Evolutionary conservation across 257 asterid genomes (phyloP).

Genomic region (Marsdenia floribunda): DNA sequence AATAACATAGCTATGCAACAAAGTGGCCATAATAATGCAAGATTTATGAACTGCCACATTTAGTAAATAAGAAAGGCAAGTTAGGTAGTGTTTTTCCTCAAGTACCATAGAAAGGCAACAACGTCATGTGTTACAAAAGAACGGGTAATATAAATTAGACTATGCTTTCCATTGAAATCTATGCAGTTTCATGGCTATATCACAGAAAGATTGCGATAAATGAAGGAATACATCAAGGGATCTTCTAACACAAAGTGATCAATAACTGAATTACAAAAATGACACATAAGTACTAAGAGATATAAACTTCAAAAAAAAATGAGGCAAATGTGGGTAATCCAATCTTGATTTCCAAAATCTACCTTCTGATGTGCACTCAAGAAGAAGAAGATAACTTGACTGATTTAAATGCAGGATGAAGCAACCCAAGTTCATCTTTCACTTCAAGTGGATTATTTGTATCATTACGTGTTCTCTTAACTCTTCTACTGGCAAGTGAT

Average conservation of each 20-base stretch:
- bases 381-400: conserved; percentile 35
- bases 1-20: not conserved
- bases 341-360: conserved; percentile 20
- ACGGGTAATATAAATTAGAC: conserved; percentile 10
- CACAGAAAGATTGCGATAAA: conserved; percentile 30
- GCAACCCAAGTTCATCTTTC: conserved; percentile 59
- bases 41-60: conserved; percentile 1
- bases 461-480: conserved; percentile 61
- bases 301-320: conserved; percentile 13
- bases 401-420: conserved; percentile 70
- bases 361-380: conserved; percentile 16
- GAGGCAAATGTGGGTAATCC: conserved; percentile 7
- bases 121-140: conserved; percentile 11
- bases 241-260: conserved; percentile 24
- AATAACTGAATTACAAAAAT: conserved; percentile 18
- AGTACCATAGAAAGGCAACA: not conserved
- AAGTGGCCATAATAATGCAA: not conserved
- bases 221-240: conserved; percentile 34
- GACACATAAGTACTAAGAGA: conserved; percentile 23
- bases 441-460: conserved; percentile 69
- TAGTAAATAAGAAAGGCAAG: not conserved
- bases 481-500: conserved; percentile 55
- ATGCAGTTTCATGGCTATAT: conserved; percentile 22
- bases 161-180: conserved; percentile 17
- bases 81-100: not conserved